These are phyloP conservation scores for Plectosphaerella cucumerina DNA, from an alignment of 2,329 filamentous ascomycete species.

Conservation along the genomic window DNA sequence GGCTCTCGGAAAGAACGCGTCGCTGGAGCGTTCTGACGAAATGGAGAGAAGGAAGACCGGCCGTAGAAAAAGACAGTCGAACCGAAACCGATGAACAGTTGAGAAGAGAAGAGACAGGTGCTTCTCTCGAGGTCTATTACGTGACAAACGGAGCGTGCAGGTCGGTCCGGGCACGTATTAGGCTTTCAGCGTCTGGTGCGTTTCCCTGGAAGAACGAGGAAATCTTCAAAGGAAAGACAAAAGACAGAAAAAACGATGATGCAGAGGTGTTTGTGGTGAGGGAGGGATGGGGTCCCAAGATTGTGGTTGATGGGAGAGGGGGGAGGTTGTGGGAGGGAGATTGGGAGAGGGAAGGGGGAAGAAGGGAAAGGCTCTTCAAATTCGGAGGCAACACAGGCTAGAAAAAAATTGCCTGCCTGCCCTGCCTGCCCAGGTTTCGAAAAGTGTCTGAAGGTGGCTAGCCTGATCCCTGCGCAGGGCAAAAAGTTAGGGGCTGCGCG, in stretches of 20 bases:
- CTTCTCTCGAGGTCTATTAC: slow-evolving; percentile 27
- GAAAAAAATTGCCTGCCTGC: slow-evolving; percentile 24
- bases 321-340: slow-evolving; percentile 13
- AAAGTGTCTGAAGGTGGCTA: slow-evolving; percentile 25
- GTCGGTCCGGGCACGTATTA: slow-evolving; percentile 11
- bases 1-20: slow-evolving; percentile 24
- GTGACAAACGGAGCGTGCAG: slow-evolving; percentile 13
- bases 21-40: slow-evolving; percentile 3
- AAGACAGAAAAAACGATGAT: slow-evolving; percentile 24
- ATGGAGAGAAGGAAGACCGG: slow-evolving; percentile 9
- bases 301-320: slow-evolving; percentile 18
- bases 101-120: slow-evolving; percentile 11
- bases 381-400: slow-evolving; percentile 23
- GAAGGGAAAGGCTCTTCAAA: slow-evolving; percentile 16
- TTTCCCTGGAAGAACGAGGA: slow-evolving; percentile 37
- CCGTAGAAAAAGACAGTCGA: slow-evolving; percentile 8
- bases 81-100: not conserved
- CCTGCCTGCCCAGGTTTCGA: slow-evolving; percentile 13
- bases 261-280: slow-evolving; percentile 16
- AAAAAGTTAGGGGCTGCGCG: slow-evolving; percentile 4
- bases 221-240: slow-evolving; percentile 45
- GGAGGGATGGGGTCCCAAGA: slow-evolving; percentile 20
- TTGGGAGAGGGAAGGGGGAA: slow-evolving; percentile 21
- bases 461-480: slow-evolving; percentile 12
- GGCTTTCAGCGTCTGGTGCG: slow-evolving; percentile 12